Evolutionary conservation across 495 filamentous ascomycete genomes (phyloP), one percentile per base, ranked within the genome.

Genomic region (Aspergillus diversus): DNA sequence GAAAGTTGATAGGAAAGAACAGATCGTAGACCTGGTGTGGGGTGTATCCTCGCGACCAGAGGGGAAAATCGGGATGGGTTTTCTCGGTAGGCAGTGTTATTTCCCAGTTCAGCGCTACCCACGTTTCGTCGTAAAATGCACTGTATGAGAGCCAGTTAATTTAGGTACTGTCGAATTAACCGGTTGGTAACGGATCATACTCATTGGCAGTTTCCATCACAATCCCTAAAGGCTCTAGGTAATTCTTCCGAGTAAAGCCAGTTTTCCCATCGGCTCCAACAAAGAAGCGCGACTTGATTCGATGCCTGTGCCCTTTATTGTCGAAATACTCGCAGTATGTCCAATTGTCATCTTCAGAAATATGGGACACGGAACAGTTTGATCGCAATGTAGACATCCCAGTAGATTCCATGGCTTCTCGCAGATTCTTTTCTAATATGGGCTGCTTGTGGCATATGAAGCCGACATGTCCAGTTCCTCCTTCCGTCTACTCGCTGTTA

Each of bases 191-290:
- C 0, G 31, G 3, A 17, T 6, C 65, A 34, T 68, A 73, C 73
- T 65, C 43, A 15, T 73, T 65, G 27, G 68, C 73, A 27, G 73
- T 68, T 60, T 83, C 79, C 69, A 76, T 69, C 15, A 72, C 63
- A 31, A 81, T 73, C 3, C 78, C 79, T 7, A 66, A 71, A 0
- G 75, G 71, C 64, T 83, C 81, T 3, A 85, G 72, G 57, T 80
- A 84, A 4, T 77, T 65, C 67, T 85, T 85, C 34, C 81, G 69
- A 0, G 78, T 78, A 15, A 81, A 72, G 0, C 82, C 82, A 15
- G 69, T 79, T 61, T 85, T 84, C 7, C 83, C 83, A 65, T 85
- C 83, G 0, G 83, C 83, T 0, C 77, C 81, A 47, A 80, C 70
- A 3, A 84, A 68, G 52, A 77, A 84, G n/a, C 69, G 66, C 0